Evolutionary conservation across 192 early-diverging fungal species (phyloP).

Genomic region (Cetraspora pellucida): DNA sequence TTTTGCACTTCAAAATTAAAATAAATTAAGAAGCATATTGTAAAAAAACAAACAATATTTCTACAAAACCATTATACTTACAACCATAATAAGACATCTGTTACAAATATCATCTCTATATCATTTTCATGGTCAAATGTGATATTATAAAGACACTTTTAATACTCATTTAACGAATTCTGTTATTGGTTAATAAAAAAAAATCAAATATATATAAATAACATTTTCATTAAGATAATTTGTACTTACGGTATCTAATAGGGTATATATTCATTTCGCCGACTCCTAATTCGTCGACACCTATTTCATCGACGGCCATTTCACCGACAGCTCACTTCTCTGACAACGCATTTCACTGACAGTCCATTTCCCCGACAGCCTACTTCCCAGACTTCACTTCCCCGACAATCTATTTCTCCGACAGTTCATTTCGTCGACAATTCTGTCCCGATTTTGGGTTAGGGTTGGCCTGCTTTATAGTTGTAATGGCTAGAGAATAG

Average conservation of each 20-base stretch:
- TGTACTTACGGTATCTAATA: conserved; percentile 33
- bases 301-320: no score
- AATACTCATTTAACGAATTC: conserved; percentile 22
- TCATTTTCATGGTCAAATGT: conserved; percentile 20
- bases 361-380: no score
- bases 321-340: no score
- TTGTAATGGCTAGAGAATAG: no score
- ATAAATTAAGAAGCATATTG: conserved; percentile 16
- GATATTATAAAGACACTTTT: conserved; percentile 20
- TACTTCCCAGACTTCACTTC: no score
- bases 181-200: conserved; percentile 31
- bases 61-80: conserved; percentile 19
- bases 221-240: conserved; percentile 18
- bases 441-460: no score
- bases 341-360: no score
- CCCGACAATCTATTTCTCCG: no score
- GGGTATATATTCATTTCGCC: background rate
- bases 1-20: conserved; percentile 28
- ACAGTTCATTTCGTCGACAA: no score
- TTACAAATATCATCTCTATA: conserved; percentile 25
- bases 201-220: conserved; percentile 19
- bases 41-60: conserved; percentile 17
- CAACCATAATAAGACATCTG: conserved; percentile 30
- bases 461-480: no score
- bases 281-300: no score